These are phyloP conservation scores for Fusarium musae DNA, from an alignment of 2,329 filamentous ascomycete species.

Conservation along the genomic window DNA sequence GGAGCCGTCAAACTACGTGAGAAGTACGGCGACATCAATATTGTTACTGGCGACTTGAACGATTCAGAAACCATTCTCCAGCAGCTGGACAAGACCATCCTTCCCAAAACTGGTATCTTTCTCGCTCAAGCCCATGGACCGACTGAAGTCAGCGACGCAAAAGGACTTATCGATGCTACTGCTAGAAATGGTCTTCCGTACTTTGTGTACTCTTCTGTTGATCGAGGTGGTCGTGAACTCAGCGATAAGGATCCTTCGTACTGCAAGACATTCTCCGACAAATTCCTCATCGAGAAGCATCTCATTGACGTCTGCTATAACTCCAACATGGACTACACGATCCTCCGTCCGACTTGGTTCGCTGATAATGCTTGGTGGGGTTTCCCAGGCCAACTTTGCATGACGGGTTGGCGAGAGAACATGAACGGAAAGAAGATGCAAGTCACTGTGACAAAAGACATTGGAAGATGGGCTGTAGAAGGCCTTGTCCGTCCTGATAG, in stretches of 20 bases:
- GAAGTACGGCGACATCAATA: conserved; percentile 56
- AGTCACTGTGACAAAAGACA: conserved; percentile 40
- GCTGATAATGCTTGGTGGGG: conserved; percentile 44
- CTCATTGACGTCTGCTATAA: conserved; percentile 54
- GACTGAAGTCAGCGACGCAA: conserved; percentile 60
- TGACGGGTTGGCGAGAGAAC: conserved; percentile 43
- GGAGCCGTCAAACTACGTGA: conserved; percentile 48
- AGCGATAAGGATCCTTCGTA: conserved; percentile 44
- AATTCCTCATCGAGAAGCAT: conserved; percentile 69
- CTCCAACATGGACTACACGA: conserved; percentile 42
- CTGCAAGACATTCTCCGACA: conserved; percentile 53
- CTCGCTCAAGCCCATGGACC: conserved; percentile 49
- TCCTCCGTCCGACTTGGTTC: conserved; percentile 46
- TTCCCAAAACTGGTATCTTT: conserved; percentile 32
- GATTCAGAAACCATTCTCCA: conserved; percentile 59
- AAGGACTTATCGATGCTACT: conserved; percentile 62
- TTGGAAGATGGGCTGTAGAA: conserved; percentile 41
- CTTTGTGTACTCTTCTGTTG: conserved; percentile 72
- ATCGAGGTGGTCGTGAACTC: conserved; percentile 72
- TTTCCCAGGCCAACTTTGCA: conserved; percentile 40
- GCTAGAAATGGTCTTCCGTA: conserved; percentile 61
- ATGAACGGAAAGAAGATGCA: conserved; percentile 44
- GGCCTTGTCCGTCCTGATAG: conserved; percentile 30
- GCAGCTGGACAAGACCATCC: conserved; percentile 23
- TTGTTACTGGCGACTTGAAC: conserved; percentile 67